Evolutionary conservation across 2,329 filamentous ascomycete species (phyloP), one percentile per base, ranked within the genome.

Genomic region (Talaromyces pinophilus): DNA sequence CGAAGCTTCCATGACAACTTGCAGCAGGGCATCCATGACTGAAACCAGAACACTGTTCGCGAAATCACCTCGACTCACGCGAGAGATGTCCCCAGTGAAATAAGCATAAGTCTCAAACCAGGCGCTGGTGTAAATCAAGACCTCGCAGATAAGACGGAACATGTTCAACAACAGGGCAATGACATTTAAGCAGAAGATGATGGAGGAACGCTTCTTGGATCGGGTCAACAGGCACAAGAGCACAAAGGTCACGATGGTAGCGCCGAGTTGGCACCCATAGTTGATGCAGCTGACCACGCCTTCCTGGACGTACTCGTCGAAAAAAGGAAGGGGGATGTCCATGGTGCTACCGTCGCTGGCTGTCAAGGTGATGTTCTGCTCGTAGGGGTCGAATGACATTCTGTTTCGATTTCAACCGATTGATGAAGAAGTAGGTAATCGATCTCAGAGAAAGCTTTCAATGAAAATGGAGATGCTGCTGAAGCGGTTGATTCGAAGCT

Each of bases 261-360:
- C 87, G 35, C 92, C 92, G 62, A 93, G 82, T 75, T 94, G 91
- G 19, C 85, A 79, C 62, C 86, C 88, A 74, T 89, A 92, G 78
- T 88, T 89, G 81, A 91, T 87, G 74, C 78, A 82, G 42, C 83
- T 73, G 8, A 78, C 78, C 66, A 82, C 76, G 67, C 81, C 81
- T 73, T 85, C 84, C 66, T 79, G 75, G 63, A 82, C 76, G 60
- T 81, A 82, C 3, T 68, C 63, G 70, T 87, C 76, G 46, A 89
- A 67, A 2, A 77, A 73, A 8, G 69, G 57, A 66, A 88, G 75
- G 52, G 74, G 70, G 46, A 83, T 72, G 0, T 74, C 69, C 68
- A 85, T 73, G 1, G 76, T 70, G 0, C 74, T 77, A 28, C 82
- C 82, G 73, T 87, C 79, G 3, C 77, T 71, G 30, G 74, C 68